Conservation (phyloP, 2,329 filamentous ascomycete genomes). For the Dactylellina cionopaga region DNA sequence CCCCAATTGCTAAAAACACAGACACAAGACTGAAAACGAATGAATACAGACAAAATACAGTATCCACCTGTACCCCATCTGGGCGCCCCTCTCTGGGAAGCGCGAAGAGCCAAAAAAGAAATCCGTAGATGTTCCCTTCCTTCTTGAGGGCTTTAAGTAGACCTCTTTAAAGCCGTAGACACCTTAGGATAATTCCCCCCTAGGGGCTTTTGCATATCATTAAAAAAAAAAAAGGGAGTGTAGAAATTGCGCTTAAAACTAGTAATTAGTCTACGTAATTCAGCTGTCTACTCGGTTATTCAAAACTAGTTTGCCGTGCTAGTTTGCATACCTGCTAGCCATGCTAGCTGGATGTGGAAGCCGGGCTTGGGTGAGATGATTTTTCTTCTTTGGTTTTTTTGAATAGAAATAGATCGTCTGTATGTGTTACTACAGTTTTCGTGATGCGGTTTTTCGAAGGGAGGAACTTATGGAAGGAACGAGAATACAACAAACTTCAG, state of each 20-base stretch:
- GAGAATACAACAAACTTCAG: background rate
- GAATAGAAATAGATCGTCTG: background rate
- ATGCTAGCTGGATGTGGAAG: slow-evolving; percentile 8
- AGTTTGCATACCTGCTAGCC: background rate
- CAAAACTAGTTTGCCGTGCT: background rate
- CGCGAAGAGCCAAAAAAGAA: slow-evolving; percentile 24
- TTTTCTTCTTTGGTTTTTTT: background rate
- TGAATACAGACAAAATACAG: slow-evolving; percentile 39
- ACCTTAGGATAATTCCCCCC: no score
- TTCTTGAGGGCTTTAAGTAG: slow-evolving; percentile 50
- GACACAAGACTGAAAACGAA: slow-evolving; percentile 27
- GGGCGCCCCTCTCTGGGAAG: slow-evolving; percentile 34
- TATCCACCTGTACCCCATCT: slow-evolving; percentile 32
- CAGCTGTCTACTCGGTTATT: background rate
- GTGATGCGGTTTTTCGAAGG: background rate
- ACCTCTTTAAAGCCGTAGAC: no score
- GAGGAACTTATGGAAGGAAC: background rate
- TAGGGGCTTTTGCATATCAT: no score
- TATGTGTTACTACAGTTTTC: background rate
- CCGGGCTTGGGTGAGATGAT: background rate
- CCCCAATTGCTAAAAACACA: no score
- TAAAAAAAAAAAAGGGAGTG: no score
- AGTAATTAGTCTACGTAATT: background rate
- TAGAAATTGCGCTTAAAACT: no score
- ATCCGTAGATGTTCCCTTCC: slow-evolving; percentile 17